These are phyloP conservation scores for Rhodofomes roseus DNA, from an alignment of 1,284 basidiomycete genomes.

Conservation along the genomic window DNA sequence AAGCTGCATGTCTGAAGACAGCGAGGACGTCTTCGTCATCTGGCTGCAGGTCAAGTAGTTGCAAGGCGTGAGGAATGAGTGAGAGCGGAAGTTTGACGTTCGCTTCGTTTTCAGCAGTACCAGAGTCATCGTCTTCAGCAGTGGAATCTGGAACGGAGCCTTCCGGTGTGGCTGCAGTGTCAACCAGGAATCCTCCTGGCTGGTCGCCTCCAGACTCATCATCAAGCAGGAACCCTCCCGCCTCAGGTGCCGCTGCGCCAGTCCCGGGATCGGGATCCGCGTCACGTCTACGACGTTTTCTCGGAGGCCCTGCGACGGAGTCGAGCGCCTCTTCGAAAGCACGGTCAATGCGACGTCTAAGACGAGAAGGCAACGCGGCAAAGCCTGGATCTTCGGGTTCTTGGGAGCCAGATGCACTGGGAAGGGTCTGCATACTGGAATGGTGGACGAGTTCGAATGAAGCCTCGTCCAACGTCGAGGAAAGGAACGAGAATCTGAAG, in stretches of 20 bases:
- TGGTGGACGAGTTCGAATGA: no score
- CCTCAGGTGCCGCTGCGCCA: neutral
- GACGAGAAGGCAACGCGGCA: slow-evolving; percentile 14
- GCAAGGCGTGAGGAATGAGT: slow-evolving; percentile 59
- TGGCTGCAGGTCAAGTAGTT: slow-evolving; percentile 56
- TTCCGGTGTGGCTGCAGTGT: neutral
- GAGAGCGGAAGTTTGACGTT: slow-evolving; percentile 44
- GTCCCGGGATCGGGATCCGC: neutral
- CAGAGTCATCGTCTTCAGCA: slow-evolving; percentile 4
- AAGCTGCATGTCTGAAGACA: slow-evolving; percentile 69
- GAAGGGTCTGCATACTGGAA: no score
- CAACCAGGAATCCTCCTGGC: slow-evolving; percentile 17
- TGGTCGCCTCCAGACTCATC: slow-evolving; percentile 8
- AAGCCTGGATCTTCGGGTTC: slow-evolving; percentile 17
- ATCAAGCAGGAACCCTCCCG: slow-evolving; percentile 15
- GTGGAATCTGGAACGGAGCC: slow-evolving; percentile 7
- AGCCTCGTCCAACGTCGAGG: no score
- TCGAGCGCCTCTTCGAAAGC: slow-evolving; percentile 21
- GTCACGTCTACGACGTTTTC: slow-evolving; percentile 19
- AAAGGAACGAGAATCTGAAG: no score
- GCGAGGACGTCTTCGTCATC: slow-evolving; percentile 65
- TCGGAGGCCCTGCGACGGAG: slow-evolving; percentile 5
- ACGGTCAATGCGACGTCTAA: slow-evolving; percentile 23
- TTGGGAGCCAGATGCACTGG: neutral
- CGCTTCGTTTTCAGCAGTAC: neutral